These are phyloP conservation scores for Canna indica DNA, from an alignment of 176 grass and related monocot genomes.

Conservation along the genomic window DNA sequence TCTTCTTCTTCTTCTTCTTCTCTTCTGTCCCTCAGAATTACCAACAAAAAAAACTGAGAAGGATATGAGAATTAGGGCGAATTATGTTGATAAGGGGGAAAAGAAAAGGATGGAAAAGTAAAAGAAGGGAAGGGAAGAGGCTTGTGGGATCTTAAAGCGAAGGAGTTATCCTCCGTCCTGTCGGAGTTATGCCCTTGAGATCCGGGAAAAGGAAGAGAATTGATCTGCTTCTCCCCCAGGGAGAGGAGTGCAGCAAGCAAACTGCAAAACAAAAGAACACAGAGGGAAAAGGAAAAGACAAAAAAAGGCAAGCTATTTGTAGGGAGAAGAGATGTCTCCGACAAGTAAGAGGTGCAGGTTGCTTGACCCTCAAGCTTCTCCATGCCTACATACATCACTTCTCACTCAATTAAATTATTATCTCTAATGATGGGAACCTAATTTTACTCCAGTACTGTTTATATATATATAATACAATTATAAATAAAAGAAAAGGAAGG, in stretches of 20 bases:
- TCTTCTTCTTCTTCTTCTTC: not conserved
- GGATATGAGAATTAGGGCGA: not conserved
- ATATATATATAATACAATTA: no score
- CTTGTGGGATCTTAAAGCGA: not conserved
- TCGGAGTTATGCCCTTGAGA: not conserved
- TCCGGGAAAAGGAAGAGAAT: constrained; percentile 4
- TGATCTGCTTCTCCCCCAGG: not conserved
- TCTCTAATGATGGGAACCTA: not conserved
- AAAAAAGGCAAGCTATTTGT: not conserved
- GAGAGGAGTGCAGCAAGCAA: not conserved
- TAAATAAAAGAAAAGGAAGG: no score
- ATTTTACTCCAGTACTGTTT: not conserved
- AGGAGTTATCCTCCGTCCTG: not conserved
- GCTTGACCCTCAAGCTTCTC: constrained; percentile 12
- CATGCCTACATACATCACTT: not conserved
- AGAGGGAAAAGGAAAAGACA: constrained; percentile 4
- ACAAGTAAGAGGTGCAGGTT: not conserved
- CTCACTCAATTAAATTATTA: not conserved
- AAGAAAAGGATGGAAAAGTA: not conserved
- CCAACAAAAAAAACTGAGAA: not conserved
- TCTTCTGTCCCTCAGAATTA: no score
- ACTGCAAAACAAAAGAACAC: no score
- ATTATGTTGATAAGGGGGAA: not conserved
- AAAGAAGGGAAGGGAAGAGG: constrained; percentile 7
- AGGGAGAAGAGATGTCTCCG: not conserved